Evolutionary conservation across 192 early-diverging fungal species (phyloP).

Genomic region (Paraglomus occultum): DNA sequence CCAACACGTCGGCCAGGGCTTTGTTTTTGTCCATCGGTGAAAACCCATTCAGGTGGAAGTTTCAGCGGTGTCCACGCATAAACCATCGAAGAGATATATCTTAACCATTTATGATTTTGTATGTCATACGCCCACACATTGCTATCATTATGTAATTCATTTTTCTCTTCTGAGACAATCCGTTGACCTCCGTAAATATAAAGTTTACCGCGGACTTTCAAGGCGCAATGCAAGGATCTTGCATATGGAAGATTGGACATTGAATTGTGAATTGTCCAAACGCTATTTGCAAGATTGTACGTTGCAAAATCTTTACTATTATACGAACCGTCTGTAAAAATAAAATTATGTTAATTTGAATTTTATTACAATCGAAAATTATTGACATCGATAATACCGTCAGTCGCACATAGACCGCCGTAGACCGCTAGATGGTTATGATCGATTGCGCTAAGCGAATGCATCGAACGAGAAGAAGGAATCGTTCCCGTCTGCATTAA

Average conservation of each 20-base stretch:
- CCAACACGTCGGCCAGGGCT: neutral
- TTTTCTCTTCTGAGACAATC: neutral
- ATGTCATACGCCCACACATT: constrained; percentile 4
- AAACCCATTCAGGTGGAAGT: too few species aligned
- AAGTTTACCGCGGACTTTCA: neutral
- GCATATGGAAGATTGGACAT: neutral
- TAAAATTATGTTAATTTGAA: too few species aligned
- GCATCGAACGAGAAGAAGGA: neutral
- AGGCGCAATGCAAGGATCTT: neutral
- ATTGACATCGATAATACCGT: neutral
- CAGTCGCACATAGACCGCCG: neutral
- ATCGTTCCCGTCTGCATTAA: neutral
- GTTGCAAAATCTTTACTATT: constrained; percentile 13
- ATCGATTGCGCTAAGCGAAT: neutral
- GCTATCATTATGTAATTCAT: constrained; percentile 6
- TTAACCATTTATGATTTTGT: constrained; percentile 2
- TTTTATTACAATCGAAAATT: too few species aligned
- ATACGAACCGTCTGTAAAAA: neutral
- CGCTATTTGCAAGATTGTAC: neutral
- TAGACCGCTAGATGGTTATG: neutral
- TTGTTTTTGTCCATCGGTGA: too few species aligned
- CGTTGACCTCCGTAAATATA: too few species aligned
- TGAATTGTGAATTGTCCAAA: neutral
- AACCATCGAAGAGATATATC: neutral
- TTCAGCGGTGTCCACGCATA: neutral